Conservation (phyloP, 1,139 yeast genomes). For the Geotrichum europaeum region DNA sequence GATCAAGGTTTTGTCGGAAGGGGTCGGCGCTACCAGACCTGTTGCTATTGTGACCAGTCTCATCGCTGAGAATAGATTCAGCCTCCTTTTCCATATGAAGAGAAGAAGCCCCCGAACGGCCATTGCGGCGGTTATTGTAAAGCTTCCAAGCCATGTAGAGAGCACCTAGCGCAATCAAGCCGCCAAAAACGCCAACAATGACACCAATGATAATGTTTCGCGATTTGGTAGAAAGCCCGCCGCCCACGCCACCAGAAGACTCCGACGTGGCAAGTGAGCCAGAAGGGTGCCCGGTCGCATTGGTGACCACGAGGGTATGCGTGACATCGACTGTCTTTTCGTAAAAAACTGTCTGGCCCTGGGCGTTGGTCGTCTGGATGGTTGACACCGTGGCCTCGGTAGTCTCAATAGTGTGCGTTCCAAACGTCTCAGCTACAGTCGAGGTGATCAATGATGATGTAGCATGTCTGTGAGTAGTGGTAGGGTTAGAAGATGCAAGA, state of each 20-base stretch:
- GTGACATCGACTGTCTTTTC: conserved; percentile 15
- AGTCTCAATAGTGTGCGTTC: neutral
- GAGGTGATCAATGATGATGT: conserved; percentile 2
- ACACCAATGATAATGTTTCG: conserved; percentile 31
- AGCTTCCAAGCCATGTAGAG: conserved; percentile 27
- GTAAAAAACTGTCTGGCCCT: conserved; percentile 10
- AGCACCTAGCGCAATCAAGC: conserved; percentile 26
- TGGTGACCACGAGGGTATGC: conserved; percentile 2
- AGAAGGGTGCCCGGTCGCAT: conserved; percentile 8
- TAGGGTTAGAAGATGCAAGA: conserved; percentile 1
- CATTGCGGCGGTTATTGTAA: conserved; percentile 19
- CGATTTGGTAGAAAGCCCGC: conserved; percentile 26
- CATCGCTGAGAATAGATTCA: neutral
- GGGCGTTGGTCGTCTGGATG: conserved; percentile 6
- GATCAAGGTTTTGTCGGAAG: conserved; percentile 36
- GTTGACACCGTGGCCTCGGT: conserved; percentile 9
- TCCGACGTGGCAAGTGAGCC: conserved; percentile 23
- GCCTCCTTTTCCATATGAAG: neutral
- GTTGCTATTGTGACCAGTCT: neutral
- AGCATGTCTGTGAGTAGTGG: conserved; percentile 4
- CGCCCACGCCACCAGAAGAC: conserved; percentile 13
- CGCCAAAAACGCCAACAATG: conserved; percentile 32
- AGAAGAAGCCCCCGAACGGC: neutral
- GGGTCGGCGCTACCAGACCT: conserved; percentile 23
- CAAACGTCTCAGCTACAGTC: neutral